phyloP scores from a whole-genome alignment of 1,284 basidiomycete genomes.

The Sporisorium iseilematis-ciliati region DNA sequence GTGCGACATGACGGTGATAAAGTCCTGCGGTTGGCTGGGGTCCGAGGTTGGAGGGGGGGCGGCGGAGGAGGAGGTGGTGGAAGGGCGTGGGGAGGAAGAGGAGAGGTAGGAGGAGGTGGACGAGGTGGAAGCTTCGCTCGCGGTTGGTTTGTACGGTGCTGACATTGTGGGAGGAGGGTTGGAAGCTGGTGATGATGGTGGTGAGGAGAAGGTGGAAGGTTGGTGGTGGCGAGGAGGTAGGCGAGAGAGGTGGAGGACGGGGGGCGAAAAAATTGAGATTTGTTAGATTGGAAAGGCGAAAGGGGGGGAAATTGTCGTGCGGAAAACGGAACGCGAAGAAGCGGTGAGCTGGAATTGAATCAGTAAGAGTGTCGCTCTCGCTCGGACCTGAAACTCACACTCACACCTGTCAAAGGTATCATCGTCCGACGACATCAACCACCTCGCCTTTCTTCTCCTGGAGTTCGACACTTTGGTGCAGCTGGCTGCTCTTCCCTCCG shows the following conservation, averaged over 20 bases:
- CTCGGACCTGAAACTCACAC: constrained; percentile 4
- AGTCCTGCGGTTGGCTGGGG: constrained; percentile 45
- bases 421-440: constrained; percentile 1
- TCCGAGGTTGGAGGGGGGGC: neutral
- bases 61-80: neutral
- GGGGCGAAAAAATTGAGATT: neutral
- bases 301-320: constrained; percentile 8
- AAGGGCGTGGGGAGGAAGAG: constrained; percentile 24
- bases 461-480: neutral
- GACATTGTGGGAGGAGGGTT: constrained; percentile 21
- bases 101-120: constrained; percentile 28
- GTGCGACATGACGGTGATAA: constrained; percentile 53
- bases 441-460: neutral
- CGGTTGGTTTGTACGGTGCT: constrained; percentile 30
- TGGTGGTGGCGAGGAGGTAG: neutral
- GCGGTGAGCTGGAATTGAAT: constrained; percentile 21
- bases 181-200: constrained; percentile 5
- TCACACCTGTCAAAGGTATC: too few relatives aligned
- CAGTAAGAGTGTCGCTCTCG: too few relatives aligned
- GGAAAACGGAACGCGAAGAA: neutral
- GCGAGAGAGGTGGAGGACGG: neutral
- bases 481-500: constrained; percentile 11
- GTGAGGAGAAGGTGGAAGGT: neutral
- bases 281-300: constrained; percentile 1
- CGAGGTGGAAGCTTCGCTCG: constrained; percentile 16